phyloP scores from a whole-genome alignment of 2,329 filamentous ascomycete genomes.

The Penicillium sp. region DNA sequence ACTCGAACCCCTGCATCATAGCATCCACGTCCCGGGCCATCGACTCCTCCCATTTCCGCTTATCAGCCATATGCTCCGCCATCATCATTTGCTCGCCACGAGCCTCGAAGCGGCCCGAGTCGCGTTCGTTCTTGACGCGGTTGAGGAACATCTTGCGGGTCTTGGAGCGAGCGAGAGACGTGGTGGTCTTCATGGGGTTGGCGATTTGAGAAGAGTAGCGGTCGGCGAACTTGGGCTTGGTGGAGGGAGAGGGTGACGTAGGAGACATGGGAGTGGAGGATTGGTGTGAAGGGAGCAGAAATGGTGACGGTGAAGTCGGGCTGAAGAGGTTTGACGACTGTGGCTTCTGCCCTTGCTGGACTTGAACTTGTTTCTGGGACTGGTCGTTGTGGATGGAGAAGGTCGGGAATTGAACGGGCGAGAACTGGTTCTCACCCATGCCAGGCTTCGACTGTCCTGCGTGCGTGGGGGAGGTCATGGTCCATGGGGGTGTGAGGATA shows the following conservation, averaged over 20 bases:
- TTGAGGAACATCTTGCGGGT: slow-evolving; percentile 47
- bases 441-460: slow-evolving; percentile 4
- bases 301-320: slow-evolving; percentile 3
- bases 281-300: slow-evolving; percentile 1
- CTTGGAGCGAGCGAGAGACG: slow-evolving; percentile 36
- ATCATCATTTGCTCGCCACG: slow-evolving; percentile 49
- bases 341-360: slow-evolving; percentile 1
- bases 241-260: slow-evolving; percentile 18
- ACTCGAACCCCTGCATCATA: slow-evolving; percentile 24
- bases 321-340: slow-evolving; percentile 5
- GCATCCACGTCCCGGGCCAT: slow-evolving; percentile 40
- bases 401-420: slow-evolving; percentile 14
- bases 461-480: slow-evolving; percentile 22
- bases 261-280: slow-evolving; percentile 11
- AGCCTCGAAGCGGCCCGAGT: slow-evolving; percentile 42
- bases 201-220: slow-evolving; percentile 41
- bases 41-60: slow-evolving; percentile 43
- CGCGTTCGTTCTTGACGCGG: slow-evolving; percentile 45
- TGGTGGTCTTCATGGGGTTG: slow-evolving; percentile 35
- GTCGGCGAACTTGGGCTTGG: slow-evolving; percentile 35
- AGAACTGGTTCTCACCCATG: slow-evolving; percentile 14
- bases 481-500: slow-evolving; percentile 25
- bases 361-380: not conserved
- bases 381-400: slow-evolving; percentile 15
- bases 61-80: slow-evolving; percentile 46